Evolutionary conservation across 2,329 filamentous ascomycete species (phyloP).

Genomic region (Fusarium odoratissimum): DNA sequence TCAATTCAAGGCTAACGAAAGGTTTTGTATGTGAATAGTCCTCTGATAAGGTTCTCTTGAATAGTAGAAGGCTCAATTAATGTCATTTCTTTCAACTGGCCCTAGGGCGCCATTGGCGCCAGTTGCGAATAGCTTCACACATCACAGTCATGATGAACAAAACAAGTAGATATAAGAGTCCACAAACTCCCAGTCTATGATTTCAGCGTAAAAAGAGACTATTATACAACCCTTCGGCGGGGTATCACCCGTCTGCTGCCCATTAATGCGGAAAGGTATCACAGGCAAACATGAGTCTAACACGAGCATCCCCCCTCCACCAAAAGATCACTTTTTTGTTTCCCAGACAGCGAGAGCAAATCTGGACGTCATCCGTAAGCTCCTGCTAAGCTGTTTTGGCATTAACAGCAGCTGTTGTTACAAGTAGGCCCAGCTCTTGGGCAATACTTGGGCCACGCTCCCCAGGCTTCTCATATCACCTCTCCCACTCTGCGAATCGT

Average conservation of each 20-base stretch:
- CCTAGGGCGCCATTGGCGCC: background rate
- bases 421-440: constrained; percentile 44
- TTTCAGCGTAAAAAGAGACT: constrained; percentile 44
- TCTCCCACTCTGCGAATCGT: constrained; percentile 17
- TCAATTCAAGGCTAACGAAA: rapidly evolving
- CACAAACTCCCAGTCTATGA: constrained; percentile 41
- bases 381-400: constrained; percentile 32
- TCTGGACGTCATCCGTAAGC: constrained; percentile 32
- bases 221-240: constrained; percentile 44
- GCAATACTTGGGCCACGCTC: constrained; percentile 28
- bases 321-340: constrained; percentile 41
- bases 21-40: too few relatives aligned
- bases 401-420: constrained; percentile 20
- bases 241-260: constrained; percentile 44
- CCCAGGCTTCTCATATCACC: constrained; percentile 23
- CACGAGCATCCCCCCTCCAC: constrained; percentile 33
- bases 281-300: constrained; percentile 43
- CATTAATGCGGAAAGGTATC: constrained; percentile 41
- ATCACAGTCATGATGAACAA: background rate
- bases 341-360: constrained; percentile 30
- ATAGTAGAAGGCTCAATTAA: background rate
- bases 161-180: constrained; percentile 23
- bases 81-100: background rate
- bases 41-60: too few relatives aligned
- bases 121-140: background rate